These are phyloP conservation scores for Fusarium equiseti DNA, from an alignment of 2,329 filamentous ascomycete species.

Conservation along the genomic window DNA sequence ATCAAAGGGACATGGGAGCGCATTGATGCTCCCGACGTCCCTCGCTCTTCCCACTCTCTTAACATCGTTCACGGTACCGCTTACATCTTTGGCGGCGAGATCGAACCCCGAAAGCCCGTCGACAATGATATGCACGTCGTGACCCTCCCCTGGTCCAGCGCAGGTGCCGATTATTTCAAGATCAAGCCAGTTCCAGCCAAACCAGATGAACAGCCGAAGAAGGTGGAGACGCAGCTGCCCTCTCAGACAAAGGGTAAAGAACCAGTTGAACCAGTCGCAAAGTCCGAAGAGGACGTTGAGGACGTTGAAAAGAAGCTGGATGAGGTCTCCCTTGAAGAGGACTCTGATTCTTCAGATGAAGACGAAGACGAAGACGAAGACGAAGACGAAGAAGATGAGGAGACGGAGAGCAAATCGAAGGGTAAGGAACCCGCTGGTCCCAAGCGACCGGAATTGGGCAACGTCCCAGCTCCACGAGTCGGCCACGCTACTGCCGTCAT, in stretches of 20 bases:
- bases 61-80: constrained; percentile 67
- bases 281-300: constrained; percentile 25
- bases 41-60: constrained; percentile 80
- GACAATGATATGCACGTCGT: constrained; percentile 80
- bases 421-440: constrained; percentile 54
- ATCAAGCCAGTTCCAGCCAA: constrained; percentile 63
- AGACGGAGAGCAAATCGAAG: constrained; percentile 52
- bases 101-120: constrained; percentile 72
- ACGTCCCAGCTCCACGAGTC: constrained; percentile 75
- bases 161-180: constrained; percentile 69
- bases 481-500: constrained; percentile 79
- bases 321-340: constrained; percentile 56
- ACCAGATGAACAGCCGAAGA: constrained; percentile 43
- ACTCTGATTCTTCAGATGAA: constrained; percentile 40
- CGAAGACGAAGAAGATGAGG: constrained; percentile 3
- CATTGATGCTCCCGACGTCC: constrained; percentile 66
- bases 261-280: constrained; percentile 43
- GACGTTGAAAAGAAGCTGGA: constrained; percentile 54
- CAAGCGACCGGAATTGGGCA: constrained; percentile 49
- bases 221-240: constrained; percentile 28
- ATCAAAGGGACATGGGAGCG: constrained; percentile 72
- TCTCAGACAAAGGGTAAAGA: constrained; percentile 19
- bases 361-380: constrained; percentile 29
- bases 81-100: constrained; percentile 83
- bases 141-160: constrained; percentile 68